Evolutionary conservation across 495 filamentous ascomycete species (phyloP), one percentile per base, ranked within the genome.

Genomic region (Annulohypoxylon nitens): DNA sequence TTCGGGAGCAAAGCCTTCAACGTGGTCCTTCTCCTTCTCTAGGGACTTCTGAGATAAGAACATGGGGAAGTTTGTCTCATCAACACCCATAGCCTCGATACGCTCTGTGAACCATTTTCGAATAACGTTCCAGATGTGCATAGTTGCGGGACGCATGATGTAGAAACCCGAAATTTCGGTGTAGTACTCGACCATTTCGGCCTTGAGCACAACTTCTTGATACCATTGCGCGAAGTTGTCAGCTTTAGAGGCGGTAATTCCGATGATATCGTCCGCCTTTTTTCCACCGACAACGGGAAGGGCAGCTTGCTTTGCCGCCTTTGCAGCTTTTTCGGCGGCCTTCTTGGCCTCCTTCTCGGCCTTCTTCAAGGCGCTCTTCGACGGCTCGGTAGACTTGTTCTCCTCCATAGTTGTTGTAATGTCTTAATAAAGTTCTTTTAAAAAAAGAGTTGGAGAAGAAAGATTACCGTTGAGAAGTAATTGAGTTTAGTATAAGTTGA

Each of bases 1-100:
- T 82, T 99, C 96, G 58, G 96, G 94, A 64, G 95, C 95, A 81
- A 98, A 98, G 26, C 97, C 97, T 81, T 99, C 95, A 64, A 99
- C 91, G 78, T 99, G 97, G 67, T 93, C 93, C 87, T 98, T 98
- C 84, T 98, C 97, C 74, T 91, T 89, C 84, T 98, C 89, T 74
- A 99, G 83, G 10, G 95, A 93, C 82, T 95, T 95, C 73, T 92
- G 86, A 2, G 93, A 95, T 65, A 98, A 89, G 81, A 99, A 98
- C 82, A 98, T 89, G 48, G 95, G 96, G 81, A 98, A 99, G 75
- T 92, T 95, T 81, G 93, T 93, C 85, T 99, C 96, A 82, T 93
- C 91, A 51, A 99, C 96, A 47, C 93, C 93, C 81, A 97, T 88
- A 25, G 86, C 89, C 85, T 97, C 94, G 79, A 98, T 98, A 61